Conservation (phyloP, 495 filamentous ascomycete genomes). For the Sordaria brevicollis region DNA sequence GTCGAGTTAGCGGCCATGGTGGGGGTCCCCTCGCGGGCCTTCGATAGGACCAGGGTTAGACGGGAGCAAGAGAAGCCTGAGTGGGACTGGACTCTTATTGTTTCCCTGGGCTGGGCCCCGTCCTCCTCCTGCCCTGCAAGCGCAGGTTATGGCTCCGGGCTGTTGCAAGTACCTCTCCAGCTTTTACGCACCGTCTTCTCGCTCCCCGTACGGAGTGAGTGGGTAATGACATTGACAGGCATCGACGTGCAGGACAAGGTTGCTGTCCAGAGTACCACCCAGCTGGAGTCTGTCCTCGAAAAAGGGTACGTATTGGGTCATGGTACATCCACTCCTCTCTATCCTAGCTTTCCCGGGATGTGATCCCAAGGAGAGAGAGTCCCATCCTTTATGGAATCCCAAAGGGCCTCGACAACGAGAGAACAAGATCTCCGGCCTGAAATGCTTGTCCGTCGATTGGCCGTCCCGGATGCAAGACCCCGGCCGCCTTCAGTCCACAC, state of each 20-base stretch:
- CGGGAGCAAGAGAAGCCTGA: background rate
- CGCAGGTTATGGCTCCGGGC: background rate
- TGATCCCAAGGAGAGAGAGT: background rate
- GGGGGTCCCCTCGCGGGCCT: background rate
- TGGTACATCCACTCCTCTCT: conserved; percentile 2
- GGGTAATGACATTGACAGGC: background rate
- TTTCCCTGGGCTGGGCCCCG: background rate
- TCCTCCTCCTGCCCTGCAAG: background rate
- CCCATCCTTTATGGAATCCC: background rate
- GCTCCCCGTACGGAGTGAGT: background rate
- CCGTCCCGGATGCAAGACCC: conserved; percentile 11
- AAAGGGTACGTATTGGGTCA: background rate
- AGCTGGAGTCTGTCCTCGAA: background rate
- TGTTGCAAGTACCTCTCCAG: background rate
- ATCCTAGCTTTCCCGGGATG: background rate
- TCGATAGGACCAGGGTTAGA: background rate
- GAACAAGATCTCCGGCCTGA: conserved; percentile 15
- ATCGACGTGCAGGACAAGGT: background rate
- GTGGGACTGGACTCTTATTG: background rate
- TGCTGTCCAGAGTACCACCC: background rate
- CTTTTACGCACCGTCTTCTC: background rate
- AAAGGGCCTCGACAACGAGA: conserved; percentile 1
- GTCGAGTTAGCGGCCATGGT: background rate
- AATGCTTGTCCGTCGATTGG: conserved; percentile 16
- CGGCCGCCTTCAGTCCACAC: background rate